Base-by-base conservation (phyloP, 2,329 filamentous ascomycete species). In the Lachnellula arida region DNA sequence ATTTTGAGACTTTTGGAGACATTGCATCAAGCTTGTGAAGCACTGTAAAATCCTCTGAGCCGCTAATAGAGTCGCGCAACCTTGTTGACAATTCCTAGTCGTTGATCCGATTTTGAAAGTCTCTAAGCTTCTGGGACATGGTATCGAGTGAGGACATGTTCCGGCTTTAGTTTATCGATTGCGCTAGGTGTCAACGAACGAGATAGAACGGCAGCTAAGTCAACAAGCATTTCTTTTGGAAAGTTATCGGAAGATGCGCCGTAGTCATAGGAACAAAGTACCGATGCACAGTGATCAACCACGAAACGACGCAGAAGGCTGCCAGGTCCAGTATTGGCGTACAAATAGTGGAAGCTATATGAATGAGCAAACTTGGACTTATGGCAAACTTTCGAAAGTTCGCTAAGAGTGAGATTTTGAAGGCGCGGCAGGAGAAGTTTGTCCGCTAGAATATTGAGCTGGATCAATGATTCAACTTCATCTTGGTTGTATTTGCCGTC, bases 381-480 rank as follows among this genome's bases (percentile, higher is more conserved):
- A 17, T 17, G 7, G 39, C 39, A 42, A n/a, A 42, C 82, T 65
- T 53, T 82, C 73, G 44, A 83, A 83, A 68, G 75, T 73, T 2
- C 73, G 84, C 0, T 78, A 77, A 62, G 50, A 1, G 48, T 46
- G n/a, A 17, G n/a, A 23, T 56, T 60, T 52, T 62, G 58, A 3
- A 60, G 28, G 1, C 22, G 17, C 7, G 58, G 55, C 11, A 60
- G 51, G 2, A 46, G n/a, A 5, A 62, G 56, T 8, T 54, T 55
- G 5, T 53, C 57, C 0, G 51, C 53, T 5, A 62, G n/a, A 11
- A 58, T 14, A 53, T 55, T 58, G 3, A 62, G 46, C 19, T 53
- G 8, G 8, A 44, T n/a, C 42, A 44, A 11, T 37, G 14, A 49
- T 17, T 4, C 49, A 17, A 32, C 39, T 19, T 12, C 5, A 22